Evolutionary conservation across 345 rosid species (phyloP).

Genomic region (Eutrema heterophyllum): DNA sequence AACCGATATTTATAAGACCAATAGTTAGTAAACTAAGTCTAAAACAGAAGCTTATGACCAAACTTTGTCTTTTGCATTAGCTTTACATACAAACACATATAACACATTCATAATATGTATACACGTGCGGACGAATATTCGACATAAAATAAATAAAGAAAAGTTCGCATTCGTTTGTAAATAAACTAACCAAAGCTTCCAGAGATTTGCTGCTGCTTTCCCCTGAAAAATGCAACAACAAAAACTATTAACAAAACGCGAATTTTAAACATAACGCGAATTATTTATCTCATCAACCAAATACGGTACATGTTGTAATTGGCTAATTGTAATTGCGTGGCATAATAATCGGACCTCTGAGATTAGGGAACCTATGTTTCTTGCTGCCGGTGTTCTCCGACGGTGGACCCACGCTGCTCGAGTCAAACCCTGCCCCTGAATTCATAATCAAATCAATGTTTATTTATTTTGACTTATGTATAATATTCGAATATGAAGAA

Average conservation of each 20-base stretch:
- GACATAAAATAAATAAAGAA: neutral
- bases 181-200: conserved; percentile 68
- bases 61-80: neutral
- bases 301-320: neutral
- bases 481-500: neutral
- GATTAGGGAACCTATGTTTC: conserved; percentile 55
- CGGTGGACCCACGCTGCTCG: conserved; percentile 39
- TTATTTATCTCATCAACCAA: neutral
- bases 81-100: neutral
- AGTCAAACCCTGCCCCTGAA: conserved; percentile 50
- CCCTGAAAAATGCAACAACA: conserved; percentile 40
- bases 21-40: neutral
- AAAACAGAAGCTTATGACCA: neutral
- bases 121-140: neutral
- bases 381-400: conserved; percentile 39
- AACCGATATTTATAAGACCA: neutral
- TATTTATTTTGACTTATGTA: neutral
- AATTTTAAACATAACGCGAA: neutral
- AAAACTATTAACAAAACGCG: neutral
- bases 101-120: neutral
- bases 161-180: neutral
- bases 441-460: neutral
- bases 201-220: conserved; percentile 68
- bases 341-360: conserved; percentile 46
- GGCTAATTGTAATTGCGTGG: neutral